These are phyloP conservation scores for Plasmodium sp. DNA, from an alignment of 169 alveolate species.

Conservation along the genomic window DNA sequence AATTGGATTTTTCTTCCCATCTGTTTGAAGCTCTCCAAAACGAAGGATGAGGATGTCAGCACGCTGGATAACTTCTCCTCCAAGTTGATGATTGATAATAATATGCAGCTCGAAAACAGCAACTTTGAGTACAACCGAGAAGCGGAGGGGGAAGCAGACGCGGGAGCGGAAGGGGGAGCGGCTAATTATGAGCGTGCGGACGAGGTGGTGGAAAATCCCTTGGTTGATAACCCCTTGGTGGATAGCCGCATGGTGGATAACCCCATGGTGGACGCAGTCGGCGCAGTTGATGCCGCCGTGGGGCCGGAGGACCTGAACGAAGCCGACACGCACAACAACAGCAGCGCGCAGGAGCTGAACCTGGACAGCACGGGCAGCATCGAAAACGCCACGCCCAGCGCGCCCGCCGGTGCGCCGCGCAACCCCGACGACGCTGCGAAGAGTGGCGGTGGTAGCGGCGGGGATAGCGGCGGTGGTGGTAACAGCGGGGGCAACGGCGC, in stretches of 20 bases:
- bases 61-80: constrained; percentile 56
- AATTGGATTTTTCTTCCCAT: constrained; percentile 60
- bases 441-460: background rate
- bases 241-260: background rate
- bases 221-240: background rate
- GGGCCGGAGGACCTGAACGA: background rate
- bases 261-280: background rate
- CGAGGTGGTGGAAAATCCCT: background rate
- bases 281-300: background rate
- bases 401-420: background rate
- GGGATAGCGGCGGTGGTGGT: background rate
- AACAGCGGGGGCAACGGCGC: background rate
- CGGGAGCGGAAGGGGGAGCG: background rate
- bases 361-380: background rate
- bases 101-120: constrained; percentile 12
- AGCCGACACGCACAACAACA: background rate
- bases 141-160: background rate
- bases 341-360: background rate
- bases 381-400: background rate
- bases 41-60: constrained; percentile 71
- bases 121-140: constrained; percentile 38
- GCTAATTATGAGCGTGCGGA: background rate
- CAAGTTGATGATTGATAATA: constrained; percentile 34
- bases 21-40: constrained; percentile 50
- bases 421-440: background rate